These are phyloP conservation scores for Planoprotostelium fungivorum DNA, from an alignment of 78 protist genomes.

Conservation along the genomic window DNA sequence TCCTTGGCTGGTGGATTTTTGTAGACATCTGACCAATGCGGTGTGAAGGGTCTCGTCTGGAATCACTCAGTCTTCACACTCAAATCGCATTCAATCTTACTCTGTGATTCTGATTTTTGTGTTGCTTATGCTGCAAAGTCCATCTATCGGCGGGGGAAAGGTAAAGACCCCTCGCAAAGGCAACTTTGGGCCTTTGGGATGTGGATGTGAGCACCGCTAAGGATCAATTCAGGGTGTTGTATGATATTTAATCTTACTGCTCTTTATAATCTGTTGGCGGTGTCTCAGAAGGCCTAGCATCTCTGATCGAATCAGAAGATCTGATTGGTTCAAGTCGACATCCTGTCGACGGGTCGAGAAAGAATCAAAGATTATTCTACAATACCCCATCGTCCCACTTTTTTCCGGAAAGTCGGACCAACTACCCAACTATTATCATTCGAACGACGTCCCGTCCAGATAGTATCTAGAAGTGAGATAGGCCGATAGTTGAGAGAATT, in stretches of 20 bases:
- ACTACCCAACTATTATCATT: too few species aligned
- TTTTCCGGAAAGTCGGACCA: too few species aligned
- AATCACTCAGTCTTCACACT: not conserved
- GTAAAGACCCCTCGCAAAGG: not conserved
- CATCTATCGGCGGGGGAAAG: not conserved
- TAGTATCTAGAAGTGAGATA: too few species aligned
- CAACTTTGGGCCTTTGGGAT: too few species aligned
- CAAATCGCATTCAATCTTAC: not conserved
- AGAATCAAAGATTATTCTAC: too few species aligned
- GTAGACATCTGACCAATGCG: not conserved
- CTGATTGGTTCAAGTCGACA: too few species aligned
- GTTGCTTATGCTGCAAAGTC: not conserved
- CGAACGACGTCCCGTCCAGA: too few species aligned
- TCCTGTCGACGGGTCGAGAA: too few species aligned
- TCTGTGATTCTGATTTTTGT: not conserved
- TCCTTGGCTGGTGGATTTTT: not conserved
- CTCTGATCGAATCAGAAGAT: too few species aligned
- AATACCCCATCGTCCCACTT: too few species aligned
- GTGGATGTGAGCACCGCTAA: not conserved
- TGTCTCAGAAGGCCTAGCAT: not conserved
- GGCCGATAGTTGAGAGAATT: too few species aligned
- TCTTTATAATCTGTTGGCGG: not conserved
- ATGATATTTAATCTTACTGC: not conserved
- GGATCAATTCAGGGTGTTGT: not conserved
- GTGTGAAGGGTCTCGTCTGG: not conserved